Conservation (phyloP, 148 eudicot species). For the Rhododendron simsii region DNA sequence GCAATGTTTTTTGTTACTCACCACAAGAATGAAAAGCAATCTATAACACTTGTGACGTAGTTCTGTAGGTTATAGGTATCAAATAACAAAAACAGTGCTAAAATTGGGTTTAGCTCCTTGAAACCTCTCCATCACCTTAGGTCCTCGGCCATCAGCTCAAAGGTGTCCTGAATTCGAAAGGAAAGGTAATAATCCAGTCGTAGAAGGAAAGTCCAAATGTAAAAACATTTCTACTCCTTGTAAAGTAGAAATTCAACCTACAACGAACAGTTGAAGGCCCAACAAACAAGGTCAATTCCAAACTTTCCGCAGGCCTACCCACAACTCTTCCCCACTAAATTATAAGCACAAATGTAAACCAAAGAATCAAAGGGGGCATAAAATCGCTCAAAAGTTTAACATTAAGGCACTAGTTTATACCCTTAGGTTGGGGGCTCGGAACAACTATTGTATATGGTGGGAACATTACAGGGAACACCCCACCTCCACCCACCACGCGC, state of each 20-base stretch:
- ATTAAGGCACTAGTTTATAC: background rate
- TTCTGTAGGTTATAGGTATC: background rate
- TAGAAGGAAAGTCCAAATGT: background rate
- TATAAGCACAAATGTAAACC: background rate
- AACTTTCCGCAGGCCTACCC: background rate
- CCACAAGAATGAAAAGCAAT: background rate
- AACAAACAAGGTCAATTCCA: background rate
- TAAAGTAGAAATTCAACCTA: background rate
- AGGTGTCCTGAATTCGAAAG: background rate
- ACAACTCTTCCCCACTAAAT: background rate
- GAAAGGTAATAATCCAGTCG: background rate
- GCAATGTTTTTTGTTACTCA: background rate
- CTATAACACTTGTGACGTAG: background rate
- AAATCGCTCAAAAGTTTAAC: background rate
- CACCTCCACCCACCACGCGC: too few relatives aligned
- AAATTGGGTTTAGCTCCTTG: background rate
- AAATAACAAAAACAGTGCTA: background rate
- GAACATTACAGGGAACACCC: too few relatives aligned
- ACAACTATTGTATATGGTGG: background rate
- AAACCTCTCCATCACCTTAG: background rate
- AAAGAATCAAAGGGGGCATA: background rate
- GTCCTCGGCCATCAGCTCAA: background rate
- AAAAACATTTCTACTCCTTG: background rate
- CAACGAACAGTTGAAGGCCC: background rate
- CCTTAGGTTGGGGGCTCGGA: background rate